phyloP scores from a whole-genome alignment of 805 yeast genomes.

The Yarrowia osloensis region DNA sequence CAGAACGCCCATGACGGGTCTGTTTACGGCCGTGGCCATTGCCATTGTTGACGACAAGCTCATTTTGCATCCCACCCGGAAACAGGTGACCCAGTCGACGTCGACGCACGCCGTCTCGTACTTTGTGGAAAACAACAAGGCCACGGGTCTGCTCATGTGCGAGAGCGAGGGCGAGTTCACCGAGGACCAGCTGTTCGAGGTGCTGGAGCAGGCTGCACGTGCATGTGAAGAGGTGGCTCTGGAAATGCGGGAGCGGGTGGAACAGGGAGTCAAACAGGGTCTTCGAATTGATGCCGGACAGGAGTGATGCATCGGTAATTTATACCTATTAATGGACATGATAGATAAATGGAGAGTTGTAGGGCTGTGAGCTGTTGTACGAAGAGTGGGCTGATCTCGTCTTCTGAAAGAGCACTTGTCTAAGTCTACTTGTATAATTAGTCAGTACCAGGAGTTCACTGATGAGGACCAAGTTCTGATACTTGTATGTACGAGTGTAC shows the following conservation, averaged over 20 bases:
- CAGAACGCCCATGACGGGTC: conserved; percentile 68
- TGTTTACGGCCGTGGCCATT: conserved; percentile 60
- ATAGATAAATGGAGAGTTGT: too few species aligned
- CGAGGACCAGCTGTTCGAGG: conserved; percentile 54
- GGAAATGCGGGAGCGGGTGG: conserved; percentile 52
- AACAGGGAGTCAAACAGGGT: conserved; percentile 47
- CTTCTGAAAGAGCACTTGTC: too few species aligned
- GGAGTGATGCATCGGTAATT: conserved; percentile 8
- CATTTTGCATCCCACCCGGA: conserved; percentile 49
- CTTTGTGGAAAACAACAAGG: conserved; percentile 53
- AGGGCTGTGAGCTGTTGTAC: too few species aligned
- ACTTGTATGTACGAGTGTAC: too few species aligned
- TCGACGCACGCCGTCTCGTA: conserved; percentile 72
- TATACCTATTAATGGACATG: neutral
- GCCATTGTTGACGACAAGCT: conserved; percentile 43
- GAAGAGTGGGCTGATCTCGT: too few species aligned
- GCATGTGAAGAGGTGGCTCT: conserved; percentile 51
- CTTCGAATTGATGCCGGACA: neutral
- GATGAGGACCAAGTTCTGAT: too few species aligned
- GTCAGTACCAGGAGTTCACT: too few species aligned
- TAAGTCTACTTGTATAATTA: too few species aligned
- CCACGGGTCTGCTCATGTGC: conserved; percentile 59
- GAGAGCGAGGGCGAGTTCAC: conserved; percentile 75
- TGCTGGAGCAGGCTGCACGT: conserved; percentile 55
- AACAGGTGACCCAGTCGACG: conserved; percentile 46